Evolutionary conservation across 208 protist genomes (phyloP).

Genomic region (Crithidia expoeki): DNA sequence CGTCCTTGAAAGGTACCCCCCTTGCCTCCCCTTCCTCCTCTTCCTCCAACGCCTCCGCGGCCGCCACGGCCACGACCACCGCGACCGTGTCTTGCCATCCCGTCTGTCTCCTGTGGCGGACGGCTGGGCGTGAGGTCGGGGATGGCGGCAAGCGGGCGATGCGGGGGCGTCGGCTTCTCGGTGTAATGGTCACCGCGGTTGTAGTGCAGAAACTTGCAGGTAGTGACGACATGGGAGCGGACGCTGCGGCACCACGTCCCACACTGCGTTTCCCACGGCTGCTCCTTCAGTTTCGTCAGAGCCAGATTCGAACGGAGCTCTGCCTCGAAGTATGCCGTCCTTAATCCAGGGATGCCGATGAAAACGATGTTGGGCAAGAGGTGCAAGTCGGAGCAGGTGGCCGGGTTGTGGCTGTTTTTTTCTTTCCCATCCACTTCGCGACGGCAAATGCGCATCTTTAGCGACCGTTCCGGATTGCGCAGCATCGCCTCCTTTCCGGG

Average conservation of each 20-base stretch:
- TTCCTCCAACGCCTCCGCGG: conserved; percentile 23
- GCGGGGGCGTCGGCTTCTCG: conserved; percentile 57
- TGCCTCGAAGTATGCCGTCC: conserved; percentile 73
- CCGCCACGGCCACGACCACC: conserved; percentile 32
- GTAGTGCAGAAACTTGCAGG: conserved; percentile 78
- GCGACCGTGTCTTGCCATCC: conserved; percentile 19
- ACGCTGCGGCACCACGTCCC: conserved; percentile 66
- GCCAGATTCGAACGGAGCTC: conserved; percentile 77
- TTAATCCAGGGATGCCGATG: conserved; percentile 54
- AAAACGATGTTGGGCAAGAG: conserved; percentile 72
- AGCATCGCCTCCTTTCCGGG: conserved; percentile 53
- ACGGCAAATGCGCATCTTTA: conserved; percentile 53
- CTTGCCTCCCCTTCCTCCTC: conserved; percentile 27
- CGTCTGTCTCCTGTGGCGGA: conserved; percentile 34
- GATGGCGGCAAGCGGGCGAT: conserved; percentile 54
- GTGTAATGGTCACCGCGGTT: conserved; percentile 54
- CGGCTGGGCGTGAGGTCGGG: conserved; percentile 58
- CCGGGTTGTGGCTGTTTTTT: conserved; percentile 30
- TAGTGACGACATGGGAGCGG: conserved; percentile 73
- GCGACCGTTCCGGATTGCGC: conserved; percentile 39
- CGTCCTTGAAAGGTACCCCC: conserved; percentile 14
- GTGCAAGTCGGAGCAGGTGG: conserved; percentile 60
- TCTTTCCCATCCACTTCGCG: conserved; percentile 17
- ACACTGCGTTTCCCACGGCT: conserved; percentile 51
- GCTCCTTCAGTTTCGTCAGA: conserved; percentile 44